Evolutionary conservation across 2,329 filamentous ascomycete species (phyloP), one percentile per base, ranked within the genome.

Genomic region (Aspergillus felis): DNA sequence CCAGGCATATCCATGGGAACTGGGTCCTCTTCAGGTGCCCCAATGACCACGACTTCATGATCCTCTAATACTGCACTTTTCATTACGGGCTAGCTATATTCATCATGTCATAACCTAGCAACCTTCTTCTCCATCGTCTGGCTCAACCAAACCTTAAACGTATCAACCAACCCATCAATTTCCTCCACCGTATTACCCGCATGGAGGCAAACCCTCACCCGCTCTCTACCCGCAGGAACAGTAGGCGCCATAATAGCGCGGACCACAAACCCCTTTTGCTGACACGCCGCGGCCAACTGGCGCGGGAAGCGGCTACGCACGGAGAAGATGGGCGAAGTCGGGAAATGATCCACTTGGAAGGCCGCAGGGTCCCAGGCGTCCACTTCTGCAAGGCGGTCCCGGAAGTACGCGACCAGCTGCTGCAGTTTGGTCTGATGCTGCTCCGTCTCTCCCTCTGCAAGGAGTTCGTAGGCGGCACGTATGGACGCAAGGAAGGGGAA

Each of bases 201-300:
- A 71, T 91, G 88, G 2, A 91, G 68, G 69, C 87, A 90, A 0
- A 91, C 77, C 8, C 88, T 76, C 0, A 90, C 82, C 10, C 88
- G 76, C 67, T 89, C 85, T 4, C 77, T 82, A 0, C 87, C 87
- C 1, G 68, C 71, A 0, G 87, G 85, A 1, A 91, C 87, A 0
- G 87, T 90, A 0, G 88, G 88, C 1, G 86, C 79, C 57, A 90
- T 85, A 17, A 90, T 88, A 0, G 87, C 81, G 2, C 87, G 79
- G 0, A 89, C 83, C 47, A 87, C 76, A 55, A 84, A 85, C 0
- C 85, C 85, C 0, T 73, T 69, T 3, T 76, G 64, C 70, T 90
- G 87, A 55, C 87, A 89, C 55, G 81, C 75, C 1, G 71, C 75
- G 0, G 87, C 87, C 14, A 90, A 71, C 3, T 78, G 77, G 3